Base-by-base conservation (phyloP, 1,139 yeast species). In the Geotrichum cucujoidarum region DNA sequence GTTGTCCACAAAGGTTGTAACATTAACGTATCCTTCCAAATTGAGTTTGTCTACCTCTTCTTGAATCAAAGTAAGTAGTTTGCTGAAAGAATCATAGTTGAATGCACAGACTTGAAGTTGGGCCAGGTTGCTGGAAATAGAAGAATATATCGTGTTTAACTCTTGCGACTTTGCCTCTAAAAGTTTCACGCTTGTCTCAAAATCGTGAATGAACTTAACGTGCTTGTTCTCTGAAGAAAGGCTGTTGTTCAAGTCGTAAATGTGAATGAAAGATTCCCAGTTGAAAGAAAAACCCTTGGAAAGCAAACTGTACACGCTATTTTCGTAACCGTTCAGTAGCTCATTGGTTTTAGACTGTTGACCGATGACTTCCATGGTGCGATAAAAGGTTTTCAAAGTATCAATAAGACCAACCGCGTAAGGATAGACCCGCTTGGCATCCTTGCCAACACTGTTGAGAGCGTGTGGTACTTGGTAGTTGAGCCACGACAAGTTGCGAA, bases 401-500 rank as follows among this genome's bases (percentile, higher is more conserved):
- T 85, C 94, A 8, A 66, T 63, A 13, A 87, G 58, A 13, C 75
- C 72, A 1, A 74, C 69, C 0, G 87, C 82, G 52, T 76, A 73
- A 0, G 90, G 89, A 43, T 78, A 74, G 0, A 83, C 61, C 29
- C 73, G 69, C 47, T 73, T 72, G 40, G 68, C 77, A 51, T 63
- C 75, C 60, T 70, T 72, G 37, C 76, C 75, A 50, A 64, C 73
- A 53, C 64, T 68, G 37, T 64, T 56, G 5, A 80, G 54, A 6
- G 68, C 54, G 48, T 72, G 75, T 0, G 95, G 92, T 0, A 87
- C 66, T n/a, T 73, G 77, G 56, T 74, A 79, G 0, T 79, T 81
- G 52, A 81, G 64, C 55, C 73, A 69, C 3, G 70, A 63, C 39
- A 88, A 64, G 46, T 75, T 75, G 31, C 76, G 65, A 0, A 80